Percentiles rank a stretch among this genome's conserved stretches.
These are phyloP conservation scores for Coemansia asiatica DNA, from an alignment of 192 early-diverging fungal genomes.

Conservation along the genomic window DNA sequence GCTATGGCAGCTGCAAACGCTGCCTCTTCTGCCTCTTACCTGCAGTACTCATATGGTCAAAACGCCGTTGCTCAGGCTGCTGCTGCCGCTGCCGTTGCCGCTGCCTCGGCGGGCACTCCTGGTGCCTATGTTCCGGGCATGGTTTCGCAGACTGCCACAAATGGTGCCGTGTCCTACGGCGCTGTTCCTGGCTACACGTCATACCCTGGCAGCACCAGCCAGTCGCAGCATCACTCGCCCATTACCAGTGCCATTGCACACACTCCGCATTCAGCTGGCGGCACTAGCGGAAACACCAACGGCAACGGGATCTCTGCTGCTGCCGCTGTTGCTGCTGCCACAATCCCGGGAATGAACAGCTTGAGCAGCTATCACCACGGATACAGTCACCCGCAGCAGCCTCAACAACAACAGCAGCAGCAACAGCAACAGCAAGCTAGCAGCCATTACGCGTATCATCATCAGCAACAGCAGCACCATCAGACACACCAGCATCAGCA, in stretches of 20 bases:
- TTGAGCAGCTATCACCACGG: constrained; percentile 52
- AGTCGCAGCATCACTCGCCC: constrained; percentile 56
- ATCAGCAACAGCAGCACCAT: constrained; percentile 11
- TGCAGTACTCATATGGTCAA: constrained; percentile 45
- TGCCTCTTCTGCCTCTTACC: constrained; percentile 18
- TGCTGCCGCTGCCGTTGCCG: constrained; percentile 19
- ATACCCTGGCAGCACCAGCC: constrained; percentile 47
- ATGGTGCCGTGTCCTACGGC: constrained; percentile 28
- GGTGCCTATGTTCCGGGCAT: constrained; percentile 25
- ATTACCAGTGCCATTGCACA: constrained; percentile 33
- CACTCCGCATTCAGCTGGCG: constrained; percentile 20
- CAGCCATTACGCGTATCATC: constrained; percentile 39
- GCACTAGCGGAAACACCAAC: constrained; percentile 13
- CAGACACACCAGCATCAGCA: constrained; percentile 15
- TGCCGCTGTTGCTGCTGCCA: constrained; percentile 26
- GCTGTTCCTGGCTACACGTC: constrained; percentile 42
- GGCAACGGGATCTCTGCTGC: constrained; percentile 25
- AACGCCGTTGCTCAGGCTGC: constrained; percentile 42
- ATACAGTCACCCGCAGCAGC: constrained; percentile 24
- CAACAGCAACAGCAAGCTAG: constrained; percentile 17
- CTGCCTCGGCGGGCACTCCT: constrained; percentile 22
- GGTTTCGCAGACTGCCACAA: constrained; percentile 27
- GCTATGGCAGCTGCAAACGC: constrained; percentile 15
- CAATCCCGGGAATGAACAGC: constrained; percentile 39
- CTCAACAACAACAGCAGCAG: constrained; percentile 22